These are phyloP conservation scores for Casaregolazyma suthepensis DNA, from an alignment of 1,139 yeast genomes.

Conservation along the genomic window DNA sequence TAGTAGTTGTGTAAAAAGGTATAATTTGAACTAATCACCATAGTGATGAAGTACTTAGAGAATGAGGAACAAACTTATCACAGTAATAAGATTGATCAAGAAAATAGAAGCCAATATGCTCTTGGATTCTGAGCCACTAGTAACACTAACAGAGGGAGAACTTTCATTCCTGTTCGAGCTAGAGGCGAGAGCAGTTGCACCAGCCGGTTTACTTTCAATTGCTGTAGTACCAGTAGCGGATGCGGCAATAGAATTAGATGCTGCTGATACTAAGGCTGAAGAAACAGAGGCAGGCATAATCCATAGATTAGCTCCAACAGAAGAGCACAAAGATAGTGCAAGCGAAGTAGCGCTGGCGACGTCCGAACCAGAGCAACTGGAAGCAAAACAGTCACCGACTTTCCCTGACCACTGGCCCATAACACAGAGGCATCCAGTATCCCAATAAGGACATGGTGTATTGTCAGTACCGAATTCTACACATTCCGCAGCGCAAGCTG, in stretches of 20 bases:
- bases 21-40: neutral
- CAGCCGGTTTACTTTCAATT: conserved; percentile 4
- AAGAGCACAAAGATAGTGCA: conserved; percentile 41
- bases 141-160: conserved; percentile 1
- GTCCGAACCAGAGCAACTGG: conserved; percentile 37
- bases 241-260: neutral
- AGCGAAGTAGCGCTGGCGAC: conserved; percentile 38
- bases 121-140: neutral
- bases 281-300: conserved; percentile 29
- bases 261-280: conserved; percentile 12
- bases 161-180: neutral
- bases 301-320: conserved; percentile 43
- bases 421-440: conserved; percentile 48
- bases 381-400: conserved; percentile 43
- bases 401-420: conserved; percentile 46
- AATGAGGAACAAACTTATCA: neutral
- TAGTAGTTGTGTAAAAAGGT: neutral
- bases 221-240: conserved; percentile 1
- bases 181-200: conserved; percentile 1
- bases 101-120: neutral
- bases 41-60: neutral
- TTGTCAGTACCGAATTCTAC: conserved; percentile 10
- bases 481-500: conserved; percentile 43
- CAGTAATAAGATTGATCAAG: neutral
- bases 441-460: conserved; percentile 46